Percentiles rank a stretch among this genome's conserved stretches.
phyloP scores from a whole-genome alignment of 1,284 basidiomycete species.

The Cutaneotrichosporon mucoides region DNA sequence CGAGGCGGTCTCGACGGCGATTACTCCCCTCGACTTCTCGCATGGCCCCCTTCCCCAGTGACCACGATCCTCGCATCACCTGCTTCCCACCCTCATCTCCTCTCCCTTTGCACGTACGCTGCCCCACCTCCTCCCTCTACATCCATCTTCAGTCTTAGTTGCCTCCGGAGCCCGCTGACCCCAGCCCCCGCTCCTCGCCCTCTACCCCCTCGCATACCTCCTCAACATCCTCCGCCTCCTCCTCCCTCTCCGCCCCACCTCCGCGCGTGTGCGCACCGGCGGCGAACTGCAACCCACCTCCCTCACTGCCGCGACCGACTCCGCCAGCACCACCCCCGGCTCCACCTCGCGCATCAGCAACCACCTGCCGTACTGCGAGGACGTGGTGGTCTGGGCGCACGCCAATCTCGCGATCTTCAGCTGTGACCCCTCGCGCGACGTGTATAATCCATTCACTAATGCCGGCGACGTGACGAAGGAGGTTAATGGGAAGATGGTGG shows the following conservation, averaged over 20 bases:
- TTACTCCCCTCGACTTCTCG: too few species aligned
- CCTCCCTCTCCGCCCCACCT: background rate
- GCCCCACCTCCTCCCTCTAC: too few species aligned
- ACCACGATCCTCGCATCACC: too few species aligned
- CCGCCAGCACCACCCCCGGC: too few species aligned
- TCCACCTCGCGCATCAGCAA: too few species aligned
- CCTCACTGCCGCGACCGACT: background rate
- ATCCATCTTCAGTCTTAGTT: background rate
- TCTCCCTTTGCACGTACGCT: too few species aligned
- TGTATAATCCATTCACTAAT: constrained; percentile 5
- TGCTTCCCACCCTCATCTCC: too few species aligned
- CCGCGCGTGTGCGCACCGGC: background rate
- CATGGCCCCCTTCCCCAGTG: too few species aligned
- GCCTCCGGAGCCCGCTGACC: too few species aligned
- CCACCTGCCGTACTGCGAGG: constrained; percentile 4
- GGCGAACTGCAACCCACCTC: background rate
- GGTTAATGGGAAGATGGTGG: background rate
- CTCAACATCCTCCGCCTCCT: background rate
- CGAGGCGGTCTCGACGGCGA: constrained; percentile 15
- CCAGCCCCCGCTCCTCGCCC: constrained; percentile 13
- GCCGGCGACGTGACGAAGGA: background rate
- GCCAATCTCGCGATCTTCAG: constrained; percentile 4
- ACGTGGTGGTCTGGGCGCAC: background rate
- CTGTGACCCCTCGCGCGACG: constrained; percentile 4
- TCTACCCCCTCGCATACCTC: constrained; percentile 10